Base-by-base conservation (phyloP, 306 rosid genomes). In the Pterocarpus santalinus region DNA sequence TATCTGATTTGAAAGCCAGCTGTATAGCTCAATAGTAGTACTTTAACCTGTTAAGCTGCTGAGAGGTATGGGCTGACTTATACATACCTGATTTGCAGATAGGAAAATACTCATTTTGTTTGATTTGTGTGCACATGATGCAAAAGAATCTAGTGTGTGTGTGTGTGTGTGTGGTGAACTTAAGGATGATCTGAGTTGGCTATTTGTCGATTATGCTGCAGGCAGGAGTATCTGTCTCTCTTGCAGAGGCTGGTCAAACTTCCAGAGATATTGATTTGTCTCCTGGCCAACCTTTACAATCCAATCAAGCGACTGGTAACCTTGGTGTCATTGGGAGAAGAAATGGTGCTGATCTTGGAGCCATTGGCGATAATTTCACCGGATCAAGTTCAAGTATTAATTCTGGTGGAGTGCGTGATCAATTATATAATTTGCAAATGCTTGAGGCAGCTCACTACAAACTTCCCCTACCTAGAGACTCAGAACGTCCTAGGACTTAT, bases 251-350 rank as follows among this genome's bases (percentile, higher is more conserved):
- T 63, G 82, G 84, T 83, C 94, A 91, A 70, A 85, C 82, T 62
- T 81, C 90, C 47, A 85, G 94, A 82, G 99, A 95, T 77, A 85
- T 83, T 55, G 99, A 95, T 84, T 89, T 89, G 81, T 91, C 94
- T 87, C 94, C 92, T 46, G 97, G 98, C 35, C 99, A 93, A 87
- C 96, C 97, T 75, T 87, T 95, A 65, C 99, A 90, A 86, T 61
- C 93, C 64, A 89, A 73, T 85, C 99, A 90, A 82, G 80, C 93
- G 64, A 77, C 94, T 84, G 87, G 88, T 44, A 87, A 91, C 87
- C 97, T 92, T 64, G 98, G 99, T 38, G 97, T 93, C 86, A 93
- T 93, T 83, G 99, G 99, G 66, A 90, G 99, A 75, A 96, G 99
- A 90, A 93, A 91, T 87, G 94, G 90, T 86, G 84, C 92, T 57